Evolutionary conservation across 1,284 basidiomycete species (phyloP), one percentile per base, ranked within the genome.

Genomic region (Coniophora puteana): DNA sequence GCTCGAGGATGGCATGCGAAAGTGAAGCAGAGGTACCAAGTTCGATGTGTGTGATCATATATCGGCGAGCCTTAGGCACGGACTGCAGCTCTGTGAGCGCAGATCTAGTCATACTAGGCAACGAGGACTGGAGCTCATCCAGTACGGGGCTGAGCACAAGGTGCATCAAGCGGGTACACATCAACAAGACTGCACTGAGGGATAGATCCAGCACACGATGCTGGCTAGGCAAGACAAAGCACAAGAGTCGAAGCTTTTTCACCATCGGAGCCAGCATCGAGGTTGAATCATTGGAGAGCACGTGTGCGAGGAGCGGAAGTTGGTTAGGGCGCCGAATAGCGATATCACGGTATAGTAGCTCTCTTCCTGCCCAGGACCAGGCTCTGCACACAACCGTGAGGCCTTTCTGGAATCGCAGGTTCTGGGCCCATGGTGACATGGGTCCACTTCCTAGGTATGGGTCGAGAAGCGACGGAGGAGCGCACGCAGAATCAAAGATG

Each of bases 351-450:
- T 43, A 43, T 18, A 43, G 6, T 23, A 32, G 3, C 22, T 30
- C 8, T 24, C 29, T 26, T 8, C 37, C 21, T 13, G 17, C 30
- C 8, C 32, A 20, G 6, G 20, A 14, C 37, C 37, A 40, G 24
- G 23, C 23, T 12, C 26, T 25, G 20, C 40, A 41, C 25, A 40
- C 38, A 8, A 31, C 14, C 10, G 41, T n/a, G 16, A 31, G 8
- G 12, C 11, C 2, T 27, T 40, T 40, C 38, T 40, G 24, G 10
- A 20, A 17, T 16, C 38, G 40, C 5, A 40, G 38, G 5, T 20
- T 28, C 20, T 13, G 37, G 8, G 24, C 14, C 40, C 37, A 41
- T 8, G 37, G 13, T 21, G 40, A 41, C 5, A 24, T 40, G 38
- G 37, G 40, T 14, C 40, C 40, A 17, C 16, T 8, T 28, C 10